Evolutionary conservation across 2,329 filamentous ascomycete species (phyloP).

Genomic region (Pyricularia pennisetigena): DNA sequence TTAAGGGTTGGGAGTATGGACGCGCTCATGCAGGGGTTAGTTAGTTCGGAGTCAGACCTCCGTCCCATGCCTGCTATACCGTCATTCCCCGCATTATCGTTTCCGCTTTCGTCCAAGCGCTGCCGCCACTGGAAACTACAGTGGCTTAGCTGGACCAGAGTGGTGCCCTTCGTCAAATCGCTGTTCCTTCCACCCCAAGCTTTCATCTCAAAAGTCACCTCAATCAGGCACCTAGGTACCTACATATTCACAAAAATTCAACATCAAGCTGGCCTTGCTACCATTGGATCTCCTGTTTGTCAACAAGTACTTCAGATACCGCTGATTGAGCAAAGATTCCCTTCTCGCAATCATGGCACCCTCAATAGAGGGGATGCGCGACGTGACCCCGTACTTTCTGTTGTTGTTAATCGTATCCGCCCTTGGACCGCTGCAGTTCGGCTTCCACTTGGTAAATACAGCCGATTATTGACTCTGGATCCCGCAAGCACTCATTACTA

Average conservation of each 20-base stretch:
- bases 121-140: background rate
- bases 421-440: constrained; percentile 85
- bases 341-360: background rate
- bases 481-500: constrained; percentile 5
- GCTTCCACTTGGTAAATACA: constrained; percentile 70
- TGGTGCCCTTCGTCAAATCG: background rate
- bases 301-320: background rate
- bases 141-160: background rate
- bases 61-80: background rate
- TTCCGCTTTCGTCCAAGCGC: background rate
- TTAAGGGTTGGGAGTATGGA: background rate
- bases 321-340: background rate
- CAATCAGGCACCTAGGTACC: background rate
- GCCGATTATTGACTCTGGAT: constrained; percentile 8
- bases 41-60: background rate
- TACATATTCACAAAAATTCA: background rate
- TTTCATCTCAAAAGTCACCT: background rate
- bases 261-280: background rate
- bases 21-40: background rate
- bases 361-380: constrained; percentile 16
- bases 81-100: background rate
- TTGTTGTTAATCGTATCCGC: constrained; percentile 68
- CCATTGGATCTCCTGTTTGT: background rate
- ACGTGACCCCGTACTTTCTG: constrained; percentile 67
- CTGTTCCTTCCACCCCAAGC: background rate